These are phyloP conservation scores for Coemansia sp. DNA, from an alignment of 192 early-diverging fungal genomes.

Conservation along the genomic window DNA sequence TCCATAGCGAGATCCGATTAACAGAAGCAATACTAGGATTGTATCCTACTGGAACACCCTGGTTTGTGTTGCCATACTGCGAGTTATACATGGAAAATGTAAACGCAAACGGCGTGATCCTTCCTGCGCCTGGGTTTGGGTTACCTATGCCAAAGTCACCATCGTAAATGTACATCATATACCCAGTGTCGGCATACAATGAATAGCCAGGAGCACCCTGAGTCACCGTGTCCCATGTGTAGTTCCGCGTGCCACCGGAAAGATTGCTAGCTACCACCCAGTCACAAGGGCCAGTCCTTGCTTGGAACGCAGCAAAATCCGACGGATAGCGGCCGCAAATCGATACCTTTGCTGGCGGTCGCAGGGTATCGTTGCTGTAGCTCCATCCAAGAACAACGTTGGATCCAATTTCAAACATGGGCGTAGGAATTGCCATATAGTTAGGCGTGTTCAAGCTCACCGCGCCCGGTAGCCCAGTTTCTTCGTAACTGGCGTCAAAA, in stretches of 20 bases:
- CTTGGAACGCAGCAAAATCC: neutral
- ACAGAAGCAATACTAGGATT: slow-evolving; percentile 30
- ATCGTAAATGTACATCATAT: slow-evolving; percentile 49
- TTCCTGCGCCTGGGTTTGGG: slow-evolving; percentile 33
- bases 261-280: slow-evolving; percentile 52
- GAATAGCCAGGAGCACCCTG: slow-evolving; percentile 35
- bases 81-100: slow-evolving; percentile 54
- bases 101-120: slow-evolving; percentile 34
- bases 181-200: slow-evolving; percentile 38
- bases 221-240: slow-evolving; percentile 48
- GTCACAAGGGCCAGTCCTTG: slow-evolving; percentile 27
- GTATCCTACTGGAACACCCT: slow-evolving; percentile 52
- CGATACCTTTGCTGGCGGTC: slow-evolving; percentile 39
- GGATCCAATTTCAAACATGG: slow-evolving; percentile 52
- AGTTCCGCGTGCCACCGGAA: slow-evolving; percentile 31
- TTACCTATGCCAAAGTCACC: slow-evolving; percentile 40
- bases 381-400: slow-evolving; percentile 45
- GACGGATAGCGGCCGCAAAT: slow-evolving; percentile 49
- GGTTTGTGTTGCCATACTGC: slow-evolving; percentile 46
- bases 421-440: slow-evolving; percentile 27
- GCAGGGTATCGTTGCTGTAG: slow-evolving; percentile 31
- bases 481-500: slow-evolving; percentile 44
- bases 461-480: slow-evolving; percentile 37
- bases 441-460: slow-evolving; percentile 41
- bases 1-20: neutral